phyloP scores from a whole-genome alignment of 2,329 filamentous ascomycete species.

The Domatiomyces globalis region DNA sequence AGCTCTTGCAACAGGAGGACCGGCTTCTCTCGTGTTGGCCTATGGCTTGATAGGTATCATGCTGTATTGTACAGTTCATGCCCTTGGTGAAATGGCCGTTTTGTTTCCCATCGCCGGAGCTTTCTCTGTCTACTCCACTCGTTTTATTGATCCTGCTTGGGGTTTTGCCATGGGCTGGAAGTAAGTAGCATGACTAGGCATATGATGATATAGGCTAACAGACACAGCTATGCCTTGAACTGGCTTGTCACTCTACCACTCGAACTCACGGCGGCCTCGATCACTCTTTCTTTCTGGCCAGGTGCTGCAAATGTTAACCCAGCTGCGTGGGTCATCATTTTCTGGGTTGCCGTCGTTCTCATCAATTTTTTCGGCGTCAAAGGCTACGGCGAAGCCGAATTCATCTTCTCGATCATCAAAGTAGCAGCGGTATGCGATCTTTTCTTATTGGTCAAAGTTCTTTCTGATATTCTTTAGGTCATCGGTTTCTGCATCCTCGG shows the following conservation, averaged over 20 bases:
- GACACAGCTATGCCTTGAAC: conserved; percentile 46
- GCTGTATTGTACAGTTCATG: conserved; percentile 84
- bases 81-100: conserved; percentile 83
- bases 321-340: conserved; percentile 50
- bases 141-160: conserved; percentile 67
- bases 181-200: conserved; percentile 32
- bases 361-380: conserved; percentile 76
- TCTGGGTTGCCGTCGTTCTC: conserved; percentile 52
- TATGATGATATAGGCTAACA: conserved; percentile 31
- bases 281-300: conserved; percentile 62
- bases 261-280: conserved; percentile 65
- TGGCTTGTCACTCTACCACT: conserved; percentile 71
- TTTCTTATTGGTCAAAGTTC: conserved; percentile 36
- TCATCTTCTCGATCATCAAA: conserved; percentile 66
- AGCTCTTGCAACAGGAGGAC: conserved; percentile 54
- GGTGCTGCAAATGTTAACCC: conserved; percentile 20
- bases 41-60: conserved; percentile 68
- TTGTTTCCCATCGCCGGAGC: conserved; percentile 81
- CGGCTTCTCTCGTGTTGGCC: conserved; percentile 63
- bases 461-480: conserved; percentile 24
- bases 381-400: conserved; percentile 72
- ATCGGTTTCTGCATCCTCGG: conserved; percentile 70
- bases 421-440: conserved; percentile 55
- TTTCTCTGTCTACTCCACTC: conserved; percentile 79
- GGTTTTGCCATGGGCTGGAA: conserved; percentile 34